Percentiles rank a stretch among this genome's conserved stretches.
phyloP scores from a whole-genome alignment of 768 basidiomycete species.

The Rhodosporidiobolus odoratus region DNA sequence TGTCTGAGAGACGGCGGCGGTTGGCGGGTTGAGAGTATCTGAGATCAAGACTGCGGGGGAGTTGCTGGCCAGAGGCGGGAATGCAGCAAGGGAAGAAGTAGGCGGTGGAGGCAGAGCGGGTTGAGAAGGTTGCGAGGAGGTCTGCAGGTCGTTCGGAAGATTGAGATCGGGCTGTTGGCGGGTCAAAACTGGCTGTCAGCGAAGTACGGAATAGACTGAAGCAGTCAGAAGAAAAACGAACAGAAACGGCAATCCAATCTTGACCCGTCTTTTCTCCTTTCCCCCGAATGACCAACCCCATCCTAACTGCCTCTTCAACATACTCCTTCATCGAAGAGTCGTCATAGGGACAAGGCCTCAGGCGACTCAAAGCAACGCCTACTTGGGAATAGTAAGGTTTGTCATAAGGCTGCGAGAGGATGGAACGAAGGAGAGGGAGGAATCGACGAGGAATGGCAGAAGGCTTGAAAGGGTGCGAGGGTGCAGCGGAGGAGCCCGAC shows the following conservation, averaged over 20 bases:
- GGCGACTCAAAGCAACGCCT: neutral
- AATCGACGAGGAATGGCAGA: neutral
- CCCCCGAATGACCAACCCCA: conserved; percentile 1
- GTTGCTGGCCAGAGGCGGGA: neutral
- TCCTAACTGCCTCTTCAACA: neutral
- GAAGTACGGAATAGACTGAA: neutral
- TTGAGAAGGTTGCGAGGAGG: neutral
- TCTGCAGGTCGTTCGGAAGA: neutral
- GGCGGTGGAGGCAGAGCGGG: too few relatives aligned
- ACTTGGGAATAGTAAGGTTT: neutral
- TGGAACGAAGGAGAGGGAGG: neutral
- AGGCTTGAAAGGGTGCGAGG: neutral
- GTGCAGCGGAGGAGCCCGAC: neutral
- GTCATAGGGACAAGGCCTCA: neutral
- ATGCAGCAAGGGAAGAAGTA: neutral
- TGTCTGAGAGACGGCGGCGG: too few relatives aligned
- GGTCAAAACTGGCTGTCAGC: neutral
- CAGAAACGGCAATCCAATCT: conserved; percentile 5
- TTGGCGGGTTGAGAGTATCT: too few relatives aligned
- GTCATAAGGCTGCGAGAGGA: neutral
- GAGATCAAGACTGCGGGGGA: too few relatives aligned
- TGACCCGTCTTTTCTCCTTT: neutral
- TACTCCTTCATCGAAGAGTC: neutral
- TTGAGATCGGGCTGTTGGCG: neutral
- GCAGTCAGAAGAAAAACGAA: neutral